Evolutionary conservation across 495 filamentous ascomycete species (phyloP), one percentile per base, ranked within the genome.

Genomic region (Penicillium herquei): DNA sequence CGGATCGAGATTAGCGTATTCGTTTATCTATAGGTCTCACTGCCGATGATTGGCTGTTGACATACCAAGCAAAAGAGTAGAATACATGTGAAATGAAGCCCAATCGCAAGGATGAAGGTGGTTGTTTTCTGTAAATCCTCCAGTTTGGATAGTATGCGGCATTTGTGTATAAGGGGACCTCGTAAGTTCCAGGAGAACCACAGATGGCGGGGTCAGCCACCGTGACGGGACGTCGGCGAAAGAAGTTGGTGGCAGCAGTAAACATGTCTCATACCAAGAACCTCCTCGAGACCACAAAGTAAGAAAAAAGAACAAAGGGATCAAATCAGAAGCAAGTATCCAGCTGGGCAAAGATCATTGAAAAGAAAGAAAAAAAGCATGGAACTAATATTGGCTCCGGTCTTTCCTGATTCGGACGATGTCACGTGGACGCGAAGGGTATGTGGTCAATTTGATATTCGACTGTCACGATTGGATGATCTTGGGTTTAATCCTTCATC

Each of bases 71-170:
- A 81, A 92, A 96, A 48, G 91, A 89, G 69, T 96, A 96, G 66
- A 93, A 95, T 39, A 95, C 83, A 63, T 93, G 89, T 51, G 89
- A 86, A 39, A 88, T 75, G 54, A 81, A 78, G 32, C 78, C 81
- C 63, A 86, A 79, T 68, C 90, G 87, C 55, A 96, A 71, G 13
- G 84, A 84, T 0, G 87, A 90, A 1, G 92, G 92, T 17, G 90
- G 84, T 57, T 90, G 85, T 62, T 88, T 83, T 52, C 79, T 79
- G 68, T 94, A 93, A 33, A 93, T 82, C 44, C 86, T 78, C 81
- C 87, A 90, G 68, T 94, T 96, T 3, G 91, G 90, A 76, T 92
- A 96, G 70, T 94, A 95, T n/a, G 89, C 87, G 17, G 87, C 91
- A 70, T 96, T 96, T 32, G 69, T 57, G 65, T 67, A 79, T 48